Conservation (phyloP, 495 filamentous ascomycete species). For the Schizothecium vesticola region DNA sequence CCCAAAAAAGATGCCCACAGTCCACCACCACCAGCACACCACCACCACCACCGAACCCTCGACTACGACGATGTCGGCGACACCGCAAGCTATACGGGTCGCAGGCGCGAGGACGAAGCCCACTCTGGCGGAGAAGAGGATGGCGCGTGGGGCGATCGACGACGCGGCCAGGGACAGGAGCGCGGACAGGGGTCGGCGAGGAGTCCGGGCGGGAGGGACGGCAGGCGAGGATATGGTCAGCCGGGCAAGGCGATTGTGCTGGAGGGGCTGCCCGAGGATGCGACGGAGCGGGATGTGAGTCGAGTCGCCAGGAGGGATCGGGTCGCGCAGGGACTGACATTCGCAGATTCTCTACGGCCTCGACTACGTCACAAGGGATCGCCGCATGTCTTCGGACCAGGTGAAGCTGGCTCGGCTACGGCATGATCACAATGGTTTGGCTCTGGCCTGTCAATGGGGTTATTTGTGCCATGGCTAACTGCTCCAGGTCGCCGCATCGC, state of each 20-base stretch:
- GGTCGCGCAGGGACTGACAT: background rate
- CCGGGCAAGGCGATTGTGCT: slow-evolving; percentile 17
- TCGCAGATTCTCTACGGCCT: slow-evolving; percentile 29
- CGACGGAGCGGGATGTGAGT: slow-evolving; percentile 29
- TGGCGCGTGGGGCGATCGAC: background rate
- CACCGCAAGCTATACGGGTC: background rate
- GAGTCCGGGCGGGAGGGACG: background rate
- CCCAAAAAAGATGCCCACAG: slow-evolving; percentile 19
- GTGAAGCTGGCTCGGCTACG: slow-evolving; percentile 25
- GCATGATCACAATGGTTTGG: slow-evolving; percentile 26
- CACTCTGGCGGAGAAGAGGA: background rate
- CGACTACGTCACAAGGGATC: slow-evolving; percentile 25
- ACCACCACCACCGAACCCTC: slow-evolving; percentile 14
- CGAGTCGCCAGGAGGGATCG: background rate
- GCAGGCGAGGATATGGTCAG: background rate
- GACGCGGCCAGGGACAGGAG: background rate
- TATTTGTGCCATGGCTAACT: background rate
- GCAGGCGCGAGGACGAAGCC: background rate
- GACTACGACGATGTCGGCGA: slow-evolving; percentile 30
- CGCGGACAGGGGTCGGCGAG: background rate
- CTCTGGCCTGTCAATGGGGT: background rate
- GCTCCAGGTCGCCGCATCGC: slow-evolving; percentile 29
- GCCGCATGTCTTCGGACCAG: slow-evolving; percentile 24
- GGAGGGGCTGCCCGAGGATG: slow-evolving; percentile 26
- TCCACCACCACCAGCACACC: slow-evolving; percentile 6